Evolutionary conservation across 2,329 filamentous ascomycete genomes (phyloP).

Genomic region (Penicillium brevicompactum): DNA sequence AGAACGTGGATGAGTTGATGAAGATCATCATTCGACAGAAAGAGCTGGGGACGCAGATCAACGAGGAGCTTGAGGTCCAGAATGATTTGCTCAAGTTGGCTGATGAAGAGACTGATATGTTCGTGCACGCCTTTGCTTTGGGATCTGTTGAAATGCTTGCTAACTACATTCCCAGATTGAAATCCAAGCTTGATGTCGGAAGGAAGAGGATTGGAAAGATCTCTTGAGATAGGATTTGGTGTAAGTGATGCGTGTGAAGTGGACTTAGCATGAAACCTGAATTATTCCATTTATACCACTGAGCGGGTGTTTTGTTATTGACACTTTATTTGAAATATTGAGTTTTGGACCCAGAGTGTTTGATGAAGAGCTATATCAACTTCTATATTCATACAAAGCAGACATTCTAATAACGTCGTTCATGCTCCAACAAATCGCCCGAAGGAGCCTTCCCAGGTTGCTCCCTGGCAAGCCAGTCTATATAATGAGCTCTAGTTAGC

Average conservation of each 20-base stretch:
- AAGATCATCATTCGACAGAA: conserved; percentile 62
- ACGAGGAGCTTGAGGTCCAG: conserved; percentile 63
- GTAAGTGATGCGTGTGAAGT: background rate
- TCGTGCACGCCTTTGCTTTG: conserved; percentile 13
- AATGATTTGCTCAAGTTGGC: conserved; percentile 62
- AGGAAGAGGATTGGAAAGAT: conserved; percentile 52
- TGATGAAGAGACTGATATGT: conserved; percentile 60
- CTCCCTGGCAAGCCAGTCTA: background rate
- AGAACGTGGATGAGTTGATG: conserved; percentile 60
- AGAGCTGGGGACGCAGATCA: conserved; percentile 64
- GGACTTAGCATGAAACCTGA: background rate
- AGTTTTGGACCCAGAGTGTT: background rate
- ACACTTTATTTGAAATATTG: background rate
- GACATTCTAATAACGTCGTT: background rate
- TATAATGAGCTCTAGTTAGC: background rate
- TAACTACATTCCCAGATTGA: conserved; percentile 34
- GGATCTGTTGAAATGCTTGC: conserved; percentile 3
- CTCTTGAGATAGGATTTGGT: conserved; percentile 36
- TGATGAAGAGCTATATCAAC: background rate
- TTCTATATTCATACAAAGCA: background rate
- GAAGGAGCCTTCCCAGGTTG: background rate
- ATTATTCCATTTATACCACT: background rate
- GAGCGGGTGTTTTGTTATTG: background rate
- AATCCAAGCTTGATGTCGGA: conserved; percentile 50
- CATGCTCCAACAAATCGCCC: background rate